A percentile compares a stretch with the other conserved stretches of the same genome.
Evolutionary conservation across 1,284 basidiomycete genomes (phyloP).

Genomic region (Cutaneotrichosporon sp.): DNA sequence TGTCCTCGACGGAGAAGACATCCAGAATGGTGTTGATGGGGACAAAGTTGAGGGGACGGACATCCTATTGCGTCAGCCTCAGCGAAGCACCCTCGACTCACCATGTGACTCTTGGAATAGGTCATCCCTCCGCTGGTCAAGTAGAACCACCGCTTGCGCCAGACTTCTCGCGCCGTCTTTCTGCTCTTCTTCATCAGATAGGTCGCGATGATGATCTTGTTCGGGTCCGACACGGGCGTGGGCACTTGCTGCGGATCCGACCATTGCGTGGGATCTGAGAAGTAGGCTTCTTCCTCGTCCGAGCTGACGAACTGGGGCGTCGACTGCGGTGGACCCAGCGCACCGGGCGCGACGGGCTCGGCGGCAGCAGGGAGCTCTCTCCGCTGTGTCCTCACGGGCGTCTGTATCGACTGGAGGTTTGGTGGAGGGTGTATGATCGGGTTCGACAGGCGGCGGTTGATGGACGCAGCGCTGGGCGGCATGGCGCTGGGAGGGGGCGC

Average conservation of each 20-base stretch:
- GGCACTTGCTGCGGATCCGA: conserved; percentile 9
- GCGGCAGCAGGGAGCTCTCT: conserved; percentile 2
- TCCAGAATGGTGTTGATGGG: conserved; percentile 84
- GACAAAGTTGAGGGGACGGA: conserved; percentile 81
- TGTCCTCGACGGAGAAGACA: conserved; percentile 66
- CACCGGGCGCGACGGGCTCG: neutral
- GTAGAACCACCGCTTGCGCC: conserved; percentile 94
- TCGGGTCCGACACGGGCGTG: conserved; percentile 57
- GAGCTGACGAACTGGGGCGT: conserved; percentile 26
- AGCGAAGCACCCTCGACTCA: conserved; percentile 46
- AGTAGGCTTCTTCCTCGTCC: conserved; percentile 39
- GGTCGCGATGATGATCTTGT: conserved; percentile 77
- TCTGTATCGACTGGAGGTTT: conserved; percentile 3
- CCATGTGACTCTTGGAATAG: conserved; percentile 88
- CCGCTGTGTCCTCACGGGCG: neutral
- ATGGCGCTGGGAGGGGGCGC: neutral
- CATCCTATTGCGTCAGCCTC: conserved; percentile 62
- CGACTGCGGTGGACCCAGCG: conserved; percentile 15
- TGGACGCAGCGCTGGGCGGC: conserved; percentile 14
- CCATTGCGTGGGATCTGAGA: conserved; percentile 35
- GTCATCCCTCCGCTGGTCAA: conserved; percentile 76
- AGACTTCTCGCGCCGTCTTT: conserved; percentile 85
- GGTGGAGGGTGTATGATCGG: conserved; percentile 6
- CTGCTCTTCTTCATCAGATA: conserved; percentile 89
- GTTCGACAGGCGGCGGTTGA: conserved; percentile 19